phyloP scores from a whole-genome alignment of 2,329 filamentous ascomycete species.

The Nemania diffusa region DNA sequence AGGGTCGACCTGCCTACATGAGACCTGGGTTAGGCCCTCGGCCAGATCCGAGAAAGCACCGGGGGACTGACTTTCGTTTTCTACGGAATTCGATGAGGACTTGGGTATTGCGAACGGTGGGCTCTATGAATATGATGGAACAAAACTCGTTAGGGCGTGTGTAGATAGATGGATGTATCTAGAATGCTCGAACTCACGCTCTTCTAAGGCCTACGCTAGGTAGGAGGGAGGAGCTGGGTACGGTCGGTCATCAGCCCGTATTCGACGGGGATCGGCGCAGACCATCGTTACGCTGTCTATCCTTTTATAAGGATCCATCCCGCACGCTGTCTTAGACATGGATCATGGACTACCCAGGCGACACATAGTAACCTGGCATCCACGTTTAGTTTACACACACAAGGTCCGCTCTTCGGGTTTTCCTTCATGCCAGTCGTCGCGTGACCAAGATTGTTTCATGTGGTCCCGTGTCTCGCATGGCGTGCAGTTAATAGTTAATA shows the following conservation, averaged over 20 bases:
- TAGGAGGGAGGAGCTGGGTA: background rate
- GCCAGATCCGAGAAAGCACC: background rate
- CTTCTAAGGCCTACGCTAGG: background rate
- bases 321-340: conserved; percentile 7
- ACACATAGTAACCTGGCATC: background rate
- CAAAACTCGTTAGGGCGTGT: background rate
- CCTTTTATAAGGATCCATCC: no score
- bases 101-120: background rate
- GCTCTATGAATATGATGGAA: background rate
- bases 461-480: background rate
- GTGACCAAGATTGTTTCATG: background rate
- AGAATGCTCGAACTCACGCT: background rate
- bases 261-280: background rate
- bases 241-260: background rate
- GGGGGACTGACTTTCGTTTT: background rate
- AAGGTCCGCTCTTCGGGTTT: background rate
- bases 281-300: background rate
- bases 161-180: background rate
- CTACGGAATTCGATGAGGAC: background rate
- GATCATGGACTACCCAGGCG: background rate
- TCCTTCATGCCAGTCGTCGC: background rate
- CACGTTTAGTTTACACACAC: background rate
- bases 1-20: background rate
- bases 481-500: background rate
- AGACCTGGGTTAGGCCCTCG: background rate